A percentile compares a stretch with the other conserved stretches of the same genome.
These are phyloP conservation scores for Fusarium torreyae DNA, from an alignment of 2,329 filamentous ascomycete species.

Conservation along the genomic window DNA sequence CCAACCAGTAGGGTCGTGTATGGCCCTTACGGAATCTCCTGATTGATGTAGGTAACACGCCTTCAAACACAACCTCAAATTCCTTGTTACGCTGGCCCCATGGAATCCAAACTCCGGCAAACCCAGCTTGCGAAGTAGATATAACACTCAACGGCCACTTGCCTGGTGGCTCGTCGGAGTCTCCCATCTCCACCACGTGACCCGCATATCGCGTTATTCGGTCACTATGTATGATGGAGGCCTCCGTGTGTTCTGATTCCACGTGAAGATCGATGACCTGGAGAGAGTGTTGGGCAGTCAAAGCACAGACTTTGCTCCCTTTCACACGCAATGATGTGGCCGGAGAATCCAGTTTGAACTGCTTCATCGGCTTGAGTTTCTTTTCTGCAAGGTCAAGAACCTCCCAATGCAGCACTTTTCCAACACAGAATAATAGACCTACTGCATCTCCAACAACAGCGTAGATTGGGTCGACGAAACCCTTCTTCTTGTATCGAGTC, in stretches of 20 bases:
- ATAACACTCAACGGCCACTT: slow-evolving; percentile 63
- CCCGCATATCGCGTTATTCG: slow-evolving; percentile 59
- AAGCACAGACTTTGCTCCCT: slow-evolving; percentile 64
- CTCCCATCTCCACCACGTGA: slow-evolving; percentile 64
- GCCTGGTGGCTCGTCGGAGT: slow-evolving; percentile 45
- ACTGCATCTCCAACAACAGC: slow-evolving; percentile 69
- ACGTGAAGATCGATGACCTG: slow-evolving; percentile 67
- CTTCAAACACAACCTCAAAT: slow-evolving; percentile 68
- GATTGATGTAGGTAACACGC: slow-evolving; percentile 69
- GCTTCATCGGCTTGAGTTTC: slow-evolving; percentile 64
- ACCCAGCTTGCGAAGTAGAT: slow-evolving; percentile 62
- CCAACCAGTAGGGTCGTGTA: slow-evolving; percentile 68
- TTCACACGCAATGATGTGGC: slow-evolving; percentile 65
- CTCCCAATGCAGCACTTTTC: slow-evolving; percentile 70
- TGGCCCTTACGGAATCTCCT: slow-evolving; percentile 68
- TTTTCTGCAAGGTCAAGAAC: slow-evolving; percentile 66
- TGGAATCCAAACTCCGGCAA: slow-evolving; percentile 68
- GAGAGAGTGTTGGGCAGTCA: slow-evolving; percentile 70
- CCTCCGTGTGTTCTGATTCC: slow-evolving; percentile 53
- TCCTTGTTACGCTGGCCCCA: slow-evolving; percentile 58
- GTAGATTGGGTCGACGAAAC: slow-evolving; percentile 65
- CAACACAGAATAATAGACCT: slow-evolving; percentile 70
- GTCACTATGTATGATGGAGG: slow-evolving; percentile 63
- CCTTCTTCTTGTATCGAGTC: slow-evolving; percentile 67
- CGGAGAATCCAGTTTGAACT: slow-evolving; percentile 67